A percentile compares a stretch with the other conserved stretches of the same genome.
phyloP scores from a whole-genome alignment of 345 rosid genomes.

The Bretschneidera sinensis region DNA sequence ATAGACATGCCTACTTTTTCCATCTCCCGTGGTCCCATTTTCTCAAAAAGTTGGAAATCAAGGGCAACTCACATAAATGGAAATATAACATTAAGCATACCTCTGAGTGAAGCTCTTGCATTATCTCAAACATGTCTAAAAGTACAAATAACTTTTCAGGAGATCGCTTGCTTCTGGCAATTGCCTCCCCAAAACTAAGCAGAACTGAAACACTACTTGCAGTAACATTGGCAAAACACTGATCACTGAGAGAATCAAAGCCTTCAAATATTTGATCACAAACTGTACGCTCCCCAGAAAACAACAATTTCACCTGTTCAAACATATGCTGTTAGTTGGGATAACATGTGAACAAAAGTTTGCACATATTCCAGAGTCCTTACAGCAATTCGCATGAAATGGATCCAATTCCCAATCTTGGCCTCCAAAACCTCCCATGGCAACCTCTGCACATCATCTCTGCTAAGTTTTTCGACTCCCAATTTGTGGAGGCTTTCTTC shows the following conservation, averaged over 20 bases:
- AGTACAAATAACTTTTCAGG: constrained; percentile 98
- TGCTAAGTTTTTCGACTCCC: constrained; percentile 95
- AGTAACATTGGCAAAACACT: constrained; percentile 86
- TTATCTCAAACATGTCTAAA: constrained; percentile 96
- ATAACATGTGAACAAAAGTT: neutral
- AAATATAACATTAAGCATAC: constrained; percentile 34
- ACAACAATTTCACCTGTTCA: constrained; percentile 84
- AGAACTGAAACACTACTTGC: constrained; percentile 77
- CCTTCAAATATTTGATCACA: constrained; percentile 92
- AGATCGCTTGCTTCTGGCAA: constrained; percentile 95
- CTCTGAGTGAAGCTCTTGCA: constrained; percentile 95
- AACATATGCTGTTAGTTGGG: constrained; percentile 16
- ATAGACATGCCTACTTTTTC: neutral
- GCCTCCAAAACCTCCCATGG: constrained; percentile 99
- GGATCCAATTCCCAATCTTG: constrained; percentile 97
- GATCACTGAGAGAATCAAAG: constrained; percentile 82
- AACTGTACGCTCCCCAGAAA: constrained; percentile 87
- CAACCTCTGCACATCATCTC: constrained; percentile 97
- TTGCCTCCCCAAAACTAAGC: constrained; percentile 99
- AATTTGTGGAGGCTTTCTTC: constrained; percentile 85
- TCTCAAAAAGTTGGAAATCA: constrained; percentile 3
- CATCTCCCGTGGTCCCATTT: constrained; percentile 2
- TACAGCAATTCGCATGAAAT: constrained; percentile 98
- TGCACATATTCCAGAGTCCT: constrained; percentile 23
- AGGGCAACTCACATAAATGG: constrained; percentile 4